Conservation (phyloP, 495 filamentous ascomycete species). For the Neurospora pannonica region DNA sequence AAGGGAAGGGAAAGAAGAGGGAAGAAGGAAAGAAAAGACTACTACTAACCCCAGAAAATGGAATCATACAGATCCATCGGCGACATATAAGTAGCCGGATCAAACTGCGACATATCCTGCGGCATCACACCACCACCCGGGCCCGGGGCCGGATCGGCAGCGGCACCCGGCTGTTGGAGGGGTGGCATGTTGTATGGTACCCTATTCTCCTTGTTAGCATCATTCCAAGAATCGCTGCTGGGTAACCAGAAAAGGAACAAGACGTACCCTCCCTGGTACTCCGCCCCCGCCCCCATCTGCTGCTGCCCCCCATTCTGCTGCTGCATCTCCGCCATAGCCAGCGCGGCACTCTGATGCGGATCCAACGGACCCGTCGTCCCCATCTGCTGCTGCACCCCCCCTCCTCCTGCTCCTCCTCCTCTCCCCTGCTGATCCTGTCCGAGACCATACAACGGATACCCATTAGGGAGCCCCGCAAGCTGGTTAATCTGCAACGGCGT, state of each 20-base stretch:
- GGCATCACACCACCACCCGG: constrained; percentile 11
- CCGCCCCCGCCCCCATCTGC: constrained; percentile 7
- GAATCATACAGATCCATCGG: constrained; percentile 51
- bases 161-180: not conserved
- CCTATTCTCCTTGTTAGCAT: constrained; percentile 1
- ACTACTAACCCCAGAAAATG: constrained; percentile 51
- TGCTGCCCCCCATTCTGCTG: constrained; percentile 35
- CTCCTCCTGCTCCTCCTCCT: not conserved
- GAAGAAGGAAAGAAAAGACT: constrained; percentile 8
- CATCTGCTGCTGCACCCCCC: not conserved
- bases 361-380: constrained; percentile 27
- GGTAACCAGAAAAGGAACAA: not conserved
- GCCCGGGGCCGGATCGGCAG: not conserved
- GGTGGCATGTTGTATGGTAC: constrained; percentile 8
- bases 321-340: constrained; percentile 48
- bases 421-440: constrained; percentile 4
- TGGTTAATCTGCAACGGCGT: constrained; percentile 26
- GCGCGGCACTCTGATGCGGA: constrained; percentile 43
- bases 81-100: constrained; percentile 38
- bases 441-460: not conserved
- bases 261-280: constrained; percentile 12
- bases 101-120: constrained; percentile 29
- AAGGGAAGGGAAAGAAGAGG: too few relatives aligned
- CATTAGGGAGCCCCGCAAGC: constrained; percentile 1
- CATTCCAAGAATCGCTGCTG: not conserved